Evolutionary conservation across 2,329 filamentous ascomycete genomes (phyloP), one percentile per base, ranked within the genome.

Genomic region (Cladosporium sp.): DNA sequence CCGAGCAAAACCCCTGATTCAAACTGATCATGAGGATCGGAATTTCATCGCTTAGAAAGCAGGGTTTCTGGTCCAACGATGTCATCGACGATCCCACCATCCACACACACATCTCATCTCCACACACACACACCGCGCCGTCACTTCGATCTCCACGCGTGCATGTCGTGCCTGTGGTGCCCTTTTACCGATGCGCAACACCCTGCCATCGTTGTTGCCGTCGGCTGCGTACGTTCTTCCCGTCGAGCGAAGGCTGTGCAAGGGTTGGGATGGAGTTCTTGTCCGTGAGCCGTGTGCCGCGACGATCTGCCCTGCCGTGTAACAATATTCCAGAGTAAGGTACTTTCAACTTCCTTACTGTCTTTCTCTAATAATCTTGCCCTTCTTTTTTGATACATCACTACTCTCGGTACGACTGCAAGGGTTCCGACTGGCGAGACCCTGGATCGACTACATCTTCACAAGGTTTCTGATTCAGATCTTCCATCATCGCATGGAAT

Each of bases 231-330:
- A 36, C 41, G 41, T 47, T n/a, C n/a, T 47, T 47, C 41, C n/a
- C 41, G 41, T 26, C 49, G 30, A 8, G 28, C 49, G 26, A 54
- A 54, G 55, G 30, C 55, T 41, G 55, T 58, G 55, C 55, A 58
- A 58, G 55, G 55, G 55, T 58, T 41, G 55, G 11, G 55, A 58
- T 54, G 49, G 24, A 54, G 49, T 30, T 54, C 15, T 30, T 14
- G 28, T 30, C 49, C 28, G 24, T 54, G 49, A 28, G 49, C 49
- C 49, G 49, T 21, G 0, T 30, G 49, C 18, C 24, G 49, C 26
- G 28, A 30, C 24, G 24, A 54, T 54, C 49, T 54, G 49, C 49
- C 49, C 26, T 54, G 49, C 18, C 49, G 49, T 30, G 41, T 24
- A 47, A 21, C 10, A 44, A n/a, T 21, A 21, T 21, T 47, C n/a